phyloP scores from a whole-genome alignment of 768 basidiomycete genomes.

The Fistulinella prunicolor region DNA sequence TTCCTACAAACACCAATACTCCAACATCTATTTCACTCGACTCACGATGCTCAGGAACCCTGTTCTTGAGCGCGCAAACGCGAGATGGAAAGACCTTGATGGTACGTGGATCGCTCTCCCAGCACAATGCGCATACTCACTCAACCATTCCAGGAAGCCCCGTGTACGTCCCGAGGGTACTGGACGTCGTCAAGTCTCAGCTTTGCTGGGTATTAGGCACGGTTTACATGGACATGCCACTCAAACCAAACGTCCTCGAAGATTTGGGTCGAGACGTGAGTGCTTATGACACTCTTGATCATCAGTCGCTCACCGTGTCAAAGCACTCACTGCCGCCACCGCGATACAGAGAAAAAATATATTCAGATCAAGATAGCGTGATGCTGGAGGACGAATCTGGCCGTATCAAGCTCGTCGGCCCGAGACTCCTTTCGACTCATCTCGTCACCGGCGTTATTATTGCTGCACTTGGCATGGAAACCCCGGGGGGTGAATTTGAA shows the following conservation, averaged over 20 bases:
- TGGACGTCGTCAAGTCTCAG: constrained; percentile 82
- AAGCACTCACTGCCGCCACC: constrained; percentile 91
- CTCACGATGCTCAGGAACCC: constrained; percentile 47
- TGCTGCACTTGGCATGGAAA: constrained; percentile 89
- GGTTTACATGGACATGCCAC: constrained; percentile 97
- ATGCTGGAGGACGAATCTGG: constrained; percentile 98
- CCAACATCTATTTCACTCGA: constrained; percentile 68
- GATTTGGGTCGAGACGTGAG: constrained; percentile 92
- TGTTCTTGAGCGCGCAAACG: constrained; percentile 47
- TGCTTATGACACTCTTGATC: constrained; percentile 12
- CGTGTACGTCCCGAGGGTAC: constrained; percentile 68
- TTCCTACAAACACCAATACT: constrained; percentile 67
- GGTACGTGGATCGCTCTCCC: constrained; percentile 34
- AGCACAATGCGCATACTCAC: constrained; percentile 5
- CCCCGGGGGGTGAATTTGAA: constrained; percentile 86
- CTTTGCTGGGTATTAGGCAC: constrained; percentile 93
- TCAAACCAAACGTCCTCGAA: constrained; percentile 97
- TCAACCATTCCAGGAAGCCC: constrained; percentile 53
- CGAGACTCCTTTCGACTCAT: constrained; percentile 52
- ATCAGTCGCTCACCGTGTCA: constrained; percentile 5
- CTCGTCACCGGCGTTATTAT: constrained; percentile 92
- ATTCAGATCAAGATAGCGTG: constrained; percentile 71
- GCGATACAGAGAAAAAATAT: constrained; percentile 69
- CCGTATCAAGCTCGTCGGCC: constrained; percentile 83
- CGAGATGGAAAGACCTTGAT: constrained; percentile 48